Percentiles rank a stretch among this genome's conserved stretches.
Evolutionary conservation across 371 early-diverging fungal genomes (phyloP).

Genomic region (Cladochytrium tenue): DNA sequence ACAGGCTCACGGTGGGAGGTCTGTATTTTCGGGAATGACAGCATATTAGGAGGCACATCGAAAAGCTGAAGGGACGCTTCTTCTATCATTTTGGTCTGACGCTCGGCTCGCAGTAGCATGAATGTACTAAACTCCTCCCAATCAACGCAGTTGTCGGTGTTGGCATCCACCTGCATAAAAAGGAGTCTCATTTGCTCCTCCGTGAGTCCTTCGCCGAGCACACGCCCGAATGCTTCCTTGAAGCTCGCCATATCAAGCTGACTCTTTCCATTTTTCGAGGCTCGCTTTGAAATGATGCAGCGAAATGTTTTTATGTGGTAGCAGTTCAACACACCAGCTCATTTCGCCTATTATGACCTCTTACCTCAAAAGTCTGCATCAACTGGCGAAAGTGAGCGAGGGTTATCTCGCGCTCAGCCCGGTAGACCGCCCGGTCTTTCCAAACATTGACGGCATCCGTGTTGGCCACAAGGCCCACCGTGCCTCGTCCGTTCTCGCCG

Average conservation of each 20-base stretch:
- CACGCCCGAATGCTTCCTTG: constrained; percentile 43
- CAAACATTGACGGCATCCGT: constrained; percentile 30
- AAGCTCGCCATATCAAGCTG: constrained; percentile 42
- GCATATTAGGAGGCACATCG: constrained; percentile 29
- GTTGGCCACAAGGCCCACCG: constrained; percentile 21
- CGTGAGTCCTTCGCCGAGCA: constrained; percentile 42
- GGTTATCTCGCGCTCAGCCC: constrained; percentile 49
- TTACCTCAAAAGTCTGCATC: constrained; percentile 46
- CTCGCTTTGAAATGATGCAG: constrained; percentile 1
- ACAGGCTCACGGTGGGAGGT: constrained; percentile 48
- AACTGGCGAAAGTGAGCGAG: constrained; percentile 46
- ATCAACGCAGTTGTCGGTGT: constrained; percentile 48
- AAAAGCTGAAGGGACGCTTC: constrained; percentile 37
- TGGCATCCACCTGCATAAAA: constrained; percentile 57
- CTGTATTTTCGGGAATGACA: constrained; percentile 13
- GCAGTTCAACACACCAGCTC: neutral
- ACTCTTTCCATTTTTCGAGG: constrained; percentile 28
- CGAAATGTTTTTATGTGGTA: neutral
- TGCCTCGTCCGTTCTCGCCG: neutral
- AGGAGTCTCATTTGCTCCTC: constrained; percentile 50
- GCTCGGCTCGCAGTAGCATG: constrained; percentile 50
- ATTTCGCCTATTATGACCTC: neutral
- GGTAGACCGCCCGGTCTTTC: constrained; percentile 41
- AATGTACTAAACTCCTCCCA: constrained; percentile 59
- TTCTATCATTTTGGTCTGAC: constrained; percentile 43